Conservation (phyloP, 2,329 filamentous ascomycete species). For the Paecilomyces dactylethromorphus region DNA sequence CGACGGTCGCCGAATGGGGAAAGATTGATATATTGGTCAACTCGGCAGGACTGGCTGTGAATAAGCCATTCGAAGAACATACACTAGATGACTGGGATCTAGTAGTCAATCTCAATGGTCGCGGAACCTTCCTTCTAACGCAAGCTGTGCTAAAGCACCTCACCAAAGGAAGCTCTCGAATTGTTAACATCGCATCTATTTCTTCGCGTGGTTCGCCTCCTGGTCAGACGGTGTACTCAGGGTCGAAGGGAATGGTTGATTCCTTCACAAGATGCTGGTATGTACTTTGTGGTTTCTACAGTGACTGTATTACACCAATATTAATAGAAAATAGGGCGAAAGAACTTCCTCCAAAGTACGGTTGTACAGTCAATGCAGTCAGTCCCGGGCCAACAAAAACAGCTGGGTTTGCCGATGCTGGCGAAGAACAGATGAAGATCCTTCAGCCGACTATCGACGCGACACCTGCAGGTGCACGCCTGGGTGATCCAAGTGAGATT, state of each 20-base stretch:
- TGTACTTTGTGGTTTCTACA: too few species aligned
- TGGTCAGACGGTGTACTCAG: slow-evolving; percentile 42
- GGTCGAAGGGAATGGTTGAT: slow-evolving; percentile 46
- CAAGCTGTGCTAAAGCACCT: slow-evolving; percentile 29
- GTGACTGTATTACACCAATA: too few species aligned
- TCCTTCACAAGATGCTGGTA: slow-evolving; percentile 39
- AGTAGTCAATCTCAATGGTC: slow-evolving; percentile 7
- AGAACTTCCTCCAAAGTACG: slow-evolving; percentile 41
- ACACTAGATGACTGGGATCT: slow-evolving; percentile 16
- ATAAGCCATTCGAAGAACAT: slow-evolving; percentile 31
- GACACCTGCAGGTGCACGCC: slow-evolving; percentile 36
- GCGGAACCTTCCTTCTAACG: too few species aligned
- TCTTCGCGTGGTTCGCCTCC: slow-evolving; percentile 22
- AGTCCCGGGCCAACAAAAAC: slow-evolving; percentile 40
- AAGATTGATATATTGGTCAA: slow-evolving; percentile 31
- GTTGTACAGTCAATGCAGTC: slow-evolving; percentile 42
- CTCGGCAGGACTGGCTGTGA: slow-evolving; percentile 27
- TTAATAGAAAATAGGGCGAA: slow-evolving; percentile 16
- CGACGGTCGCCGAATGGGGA: slow-evolving; percentile 27
- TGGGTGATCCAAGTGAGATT: slow-evolving; percentile 42
- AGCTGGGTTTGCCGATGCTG: slow-evolving; percentile 25
- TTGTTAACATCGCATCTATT: slow-evolving; percentile 40
- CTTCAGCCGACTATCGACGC: slow-evolving; percentile 37
- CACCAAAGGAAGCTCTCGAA: slow-evolving; percentile 26
- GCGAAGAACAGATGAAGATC: slow-evolving; percentile 35